Evolutionary conservation across 2,329 filamentous ascomycete species (phyloP), one percentile per base, ranked within the genome.

Genomic region (Microdochium trichocladiopsis): DNA sequence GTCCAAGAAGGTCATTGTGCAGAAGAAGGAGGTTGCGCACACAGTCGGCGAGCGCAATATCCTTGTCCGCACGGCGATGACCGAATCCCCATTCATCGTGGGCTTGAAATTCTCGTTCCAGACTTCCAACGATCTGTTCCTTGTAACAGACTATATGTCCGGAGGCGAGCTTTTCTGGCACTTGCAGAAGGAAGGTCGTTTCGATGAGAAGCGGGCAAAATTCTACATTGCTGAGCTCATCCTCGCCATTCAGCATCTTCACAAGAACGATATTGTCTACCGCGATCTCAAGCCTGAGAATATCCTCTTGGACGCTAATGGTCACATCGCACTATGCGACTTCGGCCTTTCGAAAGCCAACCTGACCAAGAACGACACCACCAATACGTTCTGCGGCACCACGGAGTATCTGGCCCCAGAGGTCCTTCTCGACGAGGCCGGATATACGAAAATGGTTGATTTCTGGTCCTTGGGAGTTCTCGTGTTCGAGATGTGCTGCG

Each of bases 131-230:
- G 94, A 99, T 69, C 81, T 99, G 2, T 97, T 97, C 67, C 79
- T 99, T n/a, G 94, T 99, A 14, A 97, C 94, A 4, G 94, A 97
- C 67, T 99, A 96, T 75, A 97, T 99, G 94, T 99, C 94, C 16
- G 94, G 94, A 37, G 94, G 94, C 53, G 94, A 99, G 70, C 78
- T 99, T 1, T 99, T 99, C 72, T 99, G 94, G 93, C 94, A 99
- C 74, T 73, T 99, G 53, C 94, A 99, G 67, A 95, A 95, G 66
- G 94, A 97, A 67, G 93, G 93, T 50, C 87, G 93, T 25, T 99
- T 99, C 69, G 87, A 94, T 59, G 94, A 97, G 74, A 88, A 86
- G 62, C 84, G 94, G 23, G 94, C 94, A 59, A 97, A 97, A 71
- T 99, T 99, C 68, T 99, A 99, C 73, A 97, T 97, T 67, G 94